These are phyloP conservation scores for Penicillium verhagenii DNA, from an alignment of 495 filamentous ascomycete genomes.

Conservation along the genomic window DNA sequence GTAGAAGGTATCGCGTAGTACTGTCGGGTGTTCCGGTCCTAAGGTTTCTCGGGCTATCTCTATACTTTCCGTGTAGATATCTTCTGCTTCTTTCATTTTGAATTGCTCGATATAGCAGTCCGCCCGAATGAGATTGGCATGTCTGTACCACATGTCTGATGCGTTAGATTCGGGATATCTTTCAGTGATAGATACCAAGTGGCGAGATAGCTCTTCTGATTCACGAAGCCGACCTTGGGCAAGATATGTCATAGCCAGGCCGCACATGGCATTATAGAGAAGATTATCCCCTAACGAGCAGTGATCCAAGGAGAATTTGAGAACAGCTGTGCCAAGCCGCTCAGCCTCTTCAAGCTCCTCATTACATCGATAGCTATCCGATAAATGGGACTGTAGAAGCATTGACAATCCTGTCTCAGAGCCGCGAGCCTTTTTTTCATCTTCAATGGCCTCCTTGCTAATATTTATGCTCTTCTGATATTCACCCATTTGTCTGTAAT, in stretches of 20 bases:
- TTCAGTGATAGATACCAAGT: neutral
- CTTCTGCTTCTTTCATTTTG: conserved; percentile 9
- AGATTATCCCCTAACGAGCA: neutral
- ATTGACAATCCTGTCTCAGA: neutral
- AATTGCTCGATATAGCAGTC: conserved; percentile 6
- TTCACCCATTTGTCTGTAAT: neutral
- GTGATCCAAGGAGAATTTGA: neutral
- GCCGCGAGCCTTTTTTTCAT: neutral
- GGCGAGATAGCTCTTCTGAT: neutral
- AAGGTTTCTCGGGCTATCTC: neutral
- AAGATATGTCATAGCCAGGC: neutral
- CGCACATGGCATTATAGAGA: neutral
- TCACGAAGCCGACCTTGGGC: neutral
- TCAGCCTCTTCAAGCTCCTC: neutral
- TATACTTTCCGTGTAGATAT: neutral
- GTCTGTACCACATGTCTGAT: neutral
- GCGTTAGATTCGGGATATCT: neutral
- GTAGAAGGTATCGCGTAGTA: neutral
- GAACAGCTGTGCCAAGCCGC: neutral
- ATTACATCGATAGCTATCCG: neutral
- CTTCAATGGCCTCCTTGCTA: neutral
- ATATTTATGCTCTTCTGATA: neutral
- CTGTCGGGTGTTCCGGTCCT: conserved; percentile 6
- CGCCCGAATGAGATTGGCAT: neutral
- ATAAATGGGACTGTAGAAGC: neutral